Percentiles rank a stretch among this genome's conserved stretches.
These are phyloP conservation scores for Heterotrichella gracilis DNA, from an alignment of 352 stramenopile species.

Conservation along the genomic window DNA sequence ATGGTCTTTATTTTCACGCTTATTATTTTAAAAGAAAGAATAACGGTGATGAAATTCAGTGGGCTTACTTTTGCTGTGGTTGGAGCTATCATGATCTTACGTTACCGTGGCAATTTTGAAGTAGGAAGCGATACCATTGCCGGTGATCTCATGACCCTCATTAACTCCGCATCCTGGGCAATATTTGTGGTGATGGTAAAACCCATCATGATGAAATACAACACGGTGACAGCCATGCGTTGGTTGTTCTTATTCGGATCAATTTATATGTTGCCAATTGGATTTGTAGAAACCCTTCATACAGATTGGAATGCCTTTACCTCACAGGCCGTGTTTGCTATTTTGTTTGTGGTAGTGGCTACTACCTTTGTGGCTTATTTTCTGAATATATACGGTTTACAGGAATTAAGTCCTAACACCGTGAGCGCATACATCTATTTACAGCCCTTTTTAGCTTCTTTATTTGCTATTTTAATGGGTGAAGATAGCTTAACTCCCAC, in stretches of 20 bases:
- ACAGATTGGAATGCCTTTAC: neutral
- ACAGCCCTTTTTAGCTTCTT: neutral
- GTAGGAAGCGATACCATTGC: neutral
- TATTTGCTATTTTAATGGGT: neutral
- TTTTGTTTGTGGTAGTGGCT: neutral
- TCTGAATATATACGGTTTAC: neutral
- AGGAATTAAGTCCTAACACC: neutral
- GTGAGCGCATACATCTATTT: slow-evolving; percentile 3
- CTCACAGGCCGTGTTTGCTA: neutral
- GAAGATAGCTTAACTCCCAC: neutral
- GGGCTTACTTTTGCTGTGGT: neutral
- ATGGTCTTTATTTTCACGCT: slow-evolving; percentile 4
- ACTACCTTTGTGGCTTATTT: neutral
- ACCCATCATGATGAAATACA: neutral
- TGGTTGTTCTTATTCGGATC: neutral
- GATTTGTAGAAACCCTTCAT: neutral
- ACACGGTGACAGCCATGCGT: neutral
- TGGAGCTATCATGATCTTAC: neutral
- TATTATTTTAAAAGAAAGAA: neutral
- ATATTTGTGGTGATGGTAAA: slow-evolving; percentile 3
- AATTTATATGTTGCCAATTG: neutral
- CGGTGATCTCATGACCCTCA: neutral
- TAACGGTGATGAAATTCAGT: neutral
- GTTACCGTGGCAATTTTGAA: slow-evolving; percentile 2
- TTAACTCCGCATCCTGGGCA: neutral